Evolutionary conservation across 208 protist genomes (phyloP), one percentile per base, ranked within the genome.

Genomic region (Naegleria fowleri): DNA sequence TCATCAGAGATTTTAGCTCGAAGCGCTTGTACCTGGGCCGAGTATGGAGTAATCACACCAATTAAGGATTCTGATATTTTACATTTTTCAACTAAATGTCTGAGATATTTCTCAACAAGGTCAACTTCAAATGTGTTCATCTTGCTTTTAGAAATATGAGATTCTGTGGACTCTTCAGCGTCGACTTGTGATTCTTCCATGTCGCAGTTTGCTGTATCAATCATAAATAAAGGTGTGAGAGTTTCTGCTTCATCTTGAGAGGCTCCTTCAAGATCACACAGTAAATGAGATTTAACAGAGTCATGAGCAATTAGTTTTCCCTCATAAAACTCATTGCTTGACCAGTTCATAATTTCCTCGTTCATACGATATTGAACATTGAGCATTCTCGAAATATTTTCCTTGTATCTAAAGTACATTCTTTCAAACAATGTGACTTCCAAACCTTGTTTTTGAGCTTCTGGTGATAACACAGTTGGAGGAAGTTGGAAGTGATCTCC

Each of bases 321-420:
- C 33, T 36, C 40, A 91, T 95, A 95, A 51, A 95, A 91, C 36
- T 41, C 38, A 39, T 87, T 41, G 9, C 58, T 91, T 4, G 86
- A 43, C 88, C 93, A 95, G 5, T 88, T 36, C 83, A 79, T 59
- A 59, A 95, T 93, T 29, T 85, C 48, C 6, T 84, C 84, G 59
- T 94, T 79, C 93, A 95, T 95, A 13, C 94, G 91, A 91, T 95
- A 95, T 91, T 95, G 94, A 29, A 88, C 43, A n/a, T 86, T 91
- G 16, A 93, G n/a, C 43, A 92, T 55, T 39, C 48, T 39, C 11
- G 33, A 43, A 39, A 76, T 76, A 15, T 59, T 0, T 16, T 40
- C 11, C 29, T 41, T 41, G 41, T 76, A 41, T 19, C 55, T 0
- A 13, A 40, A 13, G 25, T 88, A 83, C 87, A 95, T 59, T 58